Evolutionary conservation across 345 rosid genomes (phyloP).

Genomic region (Gossypium sturtianum): DNA sequence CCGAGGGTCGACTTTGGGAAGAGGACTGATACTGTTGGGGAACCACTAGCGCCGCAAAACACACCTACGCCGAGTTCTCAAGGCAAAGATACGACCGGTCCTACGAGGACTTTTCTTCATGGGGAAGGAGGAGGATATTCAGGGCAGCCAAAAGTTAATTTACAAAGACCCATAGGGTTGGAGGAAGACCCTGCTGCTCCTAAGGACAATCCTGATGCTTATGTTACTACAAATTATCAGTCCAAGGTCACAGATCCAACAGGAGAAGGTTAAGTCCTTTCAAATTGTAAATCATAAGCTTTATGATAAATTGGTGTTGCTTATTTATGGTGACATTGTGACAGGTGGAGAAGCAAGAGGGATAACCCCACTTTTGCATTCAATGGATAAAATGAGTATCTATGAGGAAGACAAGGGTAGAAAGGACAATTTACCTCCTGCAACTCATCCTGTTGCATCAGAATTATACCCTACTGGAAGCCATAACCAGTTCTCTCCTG

Average conservation of each 20-base stretch:
- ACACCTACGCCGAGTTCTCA: constrained; percentile 27
- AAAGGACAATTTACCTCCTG: not conserved
- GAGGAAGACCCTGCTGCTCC: constrained; percentile 59
- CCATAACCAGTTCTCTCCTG: constrained; percentile 61
- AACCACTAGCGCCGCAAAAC: constrained; percentile 23
- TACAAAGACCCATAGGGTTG: constrained; percentile 33
- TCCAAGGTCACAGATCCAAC: constrained; percentile 51
- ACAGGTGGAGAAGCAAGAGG: constrained; percentile 36
- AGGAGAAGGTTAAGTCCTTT: constrained; percentile 24
- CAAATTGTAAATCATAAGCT: not conserved
- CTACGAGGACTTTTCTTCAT: constrained; percentile 22
- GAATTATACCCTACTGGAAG: constrained; percentile 30
- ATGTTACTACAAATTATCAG: constrained; percentile 44
- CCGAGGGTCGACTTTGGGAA: constrained; percentile 15
- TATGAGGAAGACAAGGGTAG: constrained; percentile 10
- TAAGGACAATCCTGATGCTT: constrained; percentile 16
- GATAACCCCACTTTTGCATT: constrained; percentile 23
- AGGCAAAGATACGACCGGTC: constrained; percentile 13
- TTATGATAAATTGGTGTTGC: not conserved
- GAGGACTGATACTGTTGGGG: constrained; percentile 18
- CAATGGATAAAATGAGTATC: constrained; percentile 35
- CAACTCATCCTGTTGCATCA: constrained; percentile 1
- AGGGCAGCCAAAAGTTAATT: constrained; percentile 31
- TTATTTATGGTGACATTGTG: constrained; percentile 1
- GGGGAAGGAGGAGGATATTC: constrained; percentile 24